Base-by-base conservation (phyloP, 176 grass and related monocot genomes). In the Panicum miliaceum region DNA sequence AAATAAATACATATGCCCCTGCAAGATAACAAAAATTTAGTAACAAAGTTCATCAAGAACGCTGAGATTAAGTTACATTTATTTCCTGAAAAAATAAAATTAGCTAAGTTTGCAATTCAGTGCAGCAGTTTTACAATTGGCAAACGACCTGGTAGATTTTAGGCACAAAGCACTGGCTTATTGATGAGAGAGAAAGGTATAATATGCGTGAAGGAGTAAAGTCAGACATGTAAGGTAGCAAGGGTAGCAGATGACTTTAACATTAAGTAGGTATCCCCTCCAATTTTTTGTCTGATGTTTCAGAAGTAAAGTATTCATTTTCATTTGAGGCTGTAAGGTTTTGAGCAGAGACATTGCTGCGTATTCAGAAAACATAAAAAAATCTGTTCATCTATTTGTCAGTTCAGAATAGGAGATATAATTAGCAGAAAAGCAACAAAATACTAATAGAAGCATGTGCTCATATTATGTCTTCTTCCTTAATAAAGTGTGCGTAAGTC, bases 1-100 rank as follows among this genome's bases (percentile, higher is more conserved):
- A 88, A 99, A 99, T 81, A 99, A 89, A 94, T 99, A 99, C 97
- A 99, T 94, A 68, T 99, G 90, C 15, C 97, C 97, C 97, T 99
- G 90, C 65, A 71, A 73, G 60, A 87, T 73, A 76, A 84, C 71
- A 36, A 35, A 35, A 58, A 65, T 69, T 73, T 73, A 86, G 79
- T 73, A 84, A 41, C 38, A 67, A 71, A 77, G 84, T 32, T 46
- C 20, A 5, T 51, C 37, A 86, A 57, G 27, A 80, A 79, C n/a
- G 60, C 20, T 64, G 18, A 47, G 67, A 72, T 61, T 74, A 92
- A 88, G 38, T 9, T 64, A 43, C 10, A 72, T 27, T 67, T 77
- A 45, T 58, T 45, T 54, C 7, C 62, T 45, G 9, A 36, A 58
- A 57, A 34, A 35, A 50, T 50, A 68, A 85, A 73, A 67, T 16